Evolutionary conservation across 2,329 filamentous ascomycete species (phyloP), one percentile per base, ranked within the genome.

Genomic region (Thielaviopsis populi): DNA sequence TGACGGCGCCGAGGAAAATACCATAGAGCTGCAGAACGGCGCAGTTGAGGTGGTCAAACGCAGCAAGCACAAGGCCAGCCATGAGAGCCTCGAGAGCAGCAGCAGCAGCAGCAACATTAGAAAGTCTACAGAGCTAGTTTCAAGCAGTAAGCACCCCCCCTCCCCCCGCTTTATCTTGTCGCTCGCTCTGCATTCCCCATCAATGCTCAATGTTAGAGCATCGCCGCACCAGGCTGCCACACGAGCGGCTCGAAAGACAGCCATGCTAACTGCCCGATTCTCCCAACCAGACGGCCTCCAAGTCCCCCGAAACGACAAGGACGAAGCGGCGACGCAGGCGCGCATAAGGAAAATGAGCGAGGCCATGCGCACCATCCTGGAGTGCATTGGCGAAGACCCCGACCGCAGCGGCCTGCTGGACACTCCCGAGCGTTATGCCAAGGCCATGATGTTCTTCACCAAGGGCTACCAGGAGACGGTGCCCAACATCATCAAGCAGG

Each of bases 381-480:
- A 87, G 72, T 87, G 84, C 68, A 76, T 87, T 5, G 85, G 85
- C 68, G 85, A 87, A 73, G 83, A 88, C 68, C 83, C 84, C 0
- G 78, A 84, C 68, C 79, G 85, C 40, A 81, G 85, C 67, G 84
- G 85, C 50, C 74, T 88, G 48, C 76, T 86, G 17, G 83, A 78
- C 48, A 87, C 85, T 0, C 94, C 94, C 0, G 84, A 88, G 70
- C 83, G 94, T 67, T 99, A 97, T 73, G 92, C 94, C 58, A 94
- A 96, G 75, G 94, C 94, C 15, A 85, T 99, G 82, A 83, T 97
- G 67, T 95, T 88, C 78, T 91, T 99, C 74, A 99, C 94, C 5
- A 91, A 95, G 74, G 94, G 94, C 53, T 99, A 99, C 73, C 91
- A 97, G 76, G 86, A 96, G 77, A 96, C 96, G 71, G 83, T 96